phyloP scores from a whole-genome alignment of 495 filamentous ascomycete genomes.

The Penicillium bialowiezense region DNA sequence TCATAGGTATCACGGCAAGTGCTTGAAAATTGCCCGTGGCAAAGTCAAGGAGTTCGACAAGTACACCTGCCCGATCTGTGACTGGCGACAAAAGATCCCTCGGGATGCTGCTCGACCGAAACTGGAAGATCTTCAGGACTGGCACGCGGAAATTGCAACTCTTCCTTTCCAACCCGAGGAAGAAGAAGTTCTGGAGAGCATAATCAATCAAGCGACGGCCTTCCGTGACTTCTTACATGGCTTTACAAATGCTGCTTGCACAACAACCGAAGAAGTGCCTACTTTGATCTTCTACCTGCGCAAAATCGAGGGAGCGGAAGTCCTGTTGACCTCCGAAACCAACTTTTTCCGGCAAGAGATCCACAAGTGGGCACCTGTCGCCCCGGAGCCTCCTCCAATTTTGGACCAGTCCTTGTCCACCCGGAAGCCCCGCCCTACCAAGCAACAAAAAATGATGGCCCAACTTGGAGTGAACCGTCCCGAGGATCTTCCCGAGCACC shows the following conservation, averaged over 20 bases:
- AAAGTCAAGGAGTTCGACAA: conserved; percentile 98
- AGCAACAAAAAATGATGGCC: conserved; percentile 92
- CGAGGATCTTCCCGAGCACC: conserved; percentile 79
- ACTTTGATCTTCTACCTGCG: conserved; percentile 95
- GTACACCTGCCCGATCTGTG: conserved; percentile 97
- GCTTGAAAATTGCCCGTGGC: conserved; percentile 93
- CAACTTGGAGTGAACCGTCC: conserved; percentile 82
- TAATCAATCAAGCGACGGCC: conserved; percentile 76
- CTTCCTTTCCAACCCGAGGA: conserved; percentile 97
- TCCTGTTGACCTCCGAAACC: conserved; percentile 86
- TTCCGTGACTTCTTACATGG: conserved; percentile 81
- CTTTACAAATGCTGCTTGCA: conserved; percentile 76
- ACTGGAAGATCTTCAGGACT: conserved; percentile 83
- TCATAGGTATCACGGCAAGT: conserved; percentile 91
- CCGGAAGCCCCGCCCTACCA: conserved; percentile 95
- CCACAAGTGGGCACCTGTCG: conserved; percentile 94
- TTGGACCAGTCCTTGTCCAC: conserved; percentile 85
- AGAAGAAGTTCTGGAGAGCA: conserved; percentile 76
- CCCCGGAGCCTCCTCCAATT: conserved; percentile 75
- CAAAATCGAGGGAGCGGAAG: conserved; percentile 97
- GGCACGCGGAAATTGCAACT: conserved; percentile 78
- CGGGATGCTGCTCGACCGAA: conserved; percentile 97
- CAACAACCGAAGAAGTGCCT: conserved; percentile 79
- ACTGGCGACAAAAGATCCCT: conserved; percentile 96
- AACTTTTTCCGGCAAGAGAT: conserved; percentile 97